These are phyloP conservation scores for Fusarium sp. DNA, from an alignment of 2,329 filamentous ascomycete species.

Conservation along the genomic window DNA sequence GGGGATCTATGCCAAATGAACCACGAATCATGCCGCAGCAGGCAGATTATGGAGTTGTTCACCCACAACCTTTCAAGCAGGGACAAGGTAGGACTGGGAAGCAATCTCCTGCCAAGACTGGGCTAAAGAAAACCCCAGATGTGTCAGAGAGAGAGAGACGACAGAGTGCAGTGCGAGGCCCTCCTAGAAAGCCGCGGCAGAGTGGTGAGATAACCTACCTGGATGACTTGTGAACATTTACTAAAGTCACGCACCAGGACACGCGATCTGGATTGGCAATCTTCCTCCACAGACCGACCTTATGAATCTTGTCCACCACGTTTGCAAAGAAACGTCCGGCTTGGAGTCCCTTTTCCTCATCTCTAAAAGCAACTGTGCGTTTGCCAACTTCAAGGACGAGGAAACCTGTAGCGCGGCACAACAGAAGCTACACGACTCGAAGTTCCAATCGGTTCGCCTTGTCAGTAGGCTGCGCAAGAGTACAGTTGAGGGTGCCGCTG, in stretches of 20 bases:
- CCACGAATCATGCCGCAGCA: slow-evolving; percentile 39
- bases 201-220: slow-evolving; percentile 62
- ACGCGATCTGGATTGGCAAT: slow-evolving; percentile 97
- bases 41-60: slow-evolving; percentile 16
- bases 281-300: slow-evolving; percentile 85
- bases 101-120: slow-evolving; percentile 19
- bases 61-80: slow-evolving; percentile 28
- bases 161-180: slow-evolving; percentile 50
- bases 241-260: slow-evolving; percentile 61
- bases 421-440: slow-evolving; percentile 87
- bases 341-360: slow-evolving; percentile 94
- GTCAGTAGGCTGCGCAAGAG: slow-evolving; percentile 83
- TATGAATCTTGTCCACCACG: slow-evolving; percentile 88
- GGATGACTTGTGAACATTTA: slow-evolving; percentile 13
- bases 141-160: slow-evolving; percentile 38
- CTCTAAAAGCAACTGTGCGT: slow-evolving; percentile 96
- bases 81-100: slow-evolving; percentile 42
- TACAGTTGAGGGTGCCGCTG: slow-evolving; percentile 59
- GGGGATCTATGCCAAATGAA: slow-evolving; percentile 42
- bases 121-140: slow-evolving; percentile 38
- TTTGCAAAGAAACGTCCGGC: slow-evolving; percentile 80
- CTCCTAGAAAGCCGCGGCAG: slow-evolving; percentile 62
- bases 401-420: slow-evolving; percentile 80
- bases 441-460: slow-evolving; percentile 85
- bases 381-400: slow-evolving; percentile 93